These are phyloP conservation scores for Takashimella koratensis DNA, from an alignment of 1,284 basidiomycete species.

Conservation along the genomic window DNA sequence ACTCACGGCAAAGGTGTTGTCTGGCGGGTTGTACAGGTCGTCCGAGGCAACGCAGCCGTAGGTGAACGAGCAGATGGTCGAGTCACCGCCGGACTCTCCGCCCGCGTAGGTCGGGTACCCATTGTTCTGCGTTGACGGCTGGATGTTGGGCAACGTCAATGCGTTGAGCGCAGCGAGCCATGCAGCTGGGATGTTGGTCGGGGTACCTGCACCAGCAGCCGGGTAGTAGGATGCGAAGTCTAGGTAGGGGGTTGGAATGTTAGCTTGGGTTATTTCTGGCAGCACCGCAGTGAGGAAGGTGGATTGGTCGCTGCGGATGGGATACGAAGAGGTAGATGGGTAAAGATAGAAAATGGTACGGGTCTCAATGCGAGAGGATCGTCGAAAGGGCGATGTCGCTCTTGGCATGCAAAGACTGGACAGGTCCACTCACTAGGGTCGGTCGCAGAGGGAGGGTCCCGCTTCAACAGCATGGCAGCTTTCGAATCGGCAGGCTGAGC, in stretches of 20 bases:
- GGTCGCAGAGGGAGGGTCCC: slow-evolving; percentile 9
- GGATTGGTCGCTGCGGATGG: neutral
- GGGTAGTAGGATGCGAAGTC: slow-evolving; percentile 21
- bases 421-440: slow-evolving; percentile 12
- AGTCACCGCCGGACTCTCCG: slow-evolving; percentile 21
- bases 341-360: too few relatives aligned
- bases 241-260: slow-evolving; percentile 2
- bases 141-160: slow-evolving; percentile 9
- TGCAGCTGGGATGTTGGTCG: slow-evolving; percentile 20
- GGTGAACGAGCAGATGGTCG: slow-evolving; percentile 45
- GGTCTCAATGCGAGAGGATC: too few relatives aligned
- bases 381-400: too few relatives aligned
- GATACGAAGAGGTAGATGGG: neutral
- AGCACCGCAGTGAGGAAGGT: neutral
- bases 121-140: slow-evolving; percentile 21
- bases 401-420: too few relatives aligned
- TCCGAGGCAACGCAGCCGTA: slow-evolving; percentile 33
- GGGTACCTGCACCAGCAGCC: slow-evolving; percentile 5
- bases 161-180: slow-evolving; percentile 24
- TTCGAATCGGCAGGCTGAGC: slow-evolving; percentile 13
- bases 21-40: slow-evolving; percentile 34
- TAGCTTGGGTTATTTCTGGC: too few relatives aligned
- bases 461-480: slow-evolving; percentile 22
- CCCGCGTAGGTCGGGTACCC: slow-evolving; percentile 29
- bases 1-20: slow-evolving; percentile 39